Evolutionary conservation across 1,284 basidiomycete genomes (phyloP), one percentile per base, ranked within the genome.

Genomic region (Puccinia coronata): DNA sequence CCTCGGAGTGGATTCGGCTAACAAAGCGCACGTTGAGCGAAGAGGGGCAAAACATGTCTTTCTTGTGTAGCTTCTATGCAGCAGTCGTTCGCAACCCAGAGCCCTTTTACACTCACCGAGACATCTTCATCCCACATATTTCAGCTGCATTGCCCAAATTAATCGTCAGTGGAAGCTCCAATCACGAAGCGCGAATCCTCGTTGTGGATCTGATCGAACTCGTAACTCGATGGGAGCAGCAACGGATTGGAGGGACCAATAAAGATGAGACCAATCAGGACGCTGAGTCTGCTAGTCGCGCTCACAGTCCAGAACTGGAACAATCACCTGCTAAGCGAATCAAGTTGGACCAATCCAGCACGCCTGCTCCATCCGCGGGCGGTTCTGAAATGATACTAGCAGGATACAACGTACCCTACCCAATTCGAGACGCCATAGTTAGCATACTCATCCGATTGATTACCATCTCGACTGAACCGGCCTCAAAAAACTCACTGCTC

Each of bases 71-170:
- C 82, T 93, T 98, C 74, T 96, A 98, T 86, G 92, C 95, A 83
- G 90, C 99, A 80, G 92, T 99, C 79, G 92, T 95, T 82, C 93
- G 95, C 82, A 95, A 99, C 83, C 91, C 93, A 0, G 90, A 95
- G 80, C 89, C 98, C 6, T 99, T 99, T 88, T 99, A 93, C 88
- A 91, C 93, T 72, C 93, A 95, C 82, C 92, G 97, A 63, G 93
- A 94, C 20, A 88, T 98, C 47, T 99, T 99, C 86, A 91, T 99
- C n/a, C 93, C 95, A 0, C 93, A 97, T 85, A 95, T 99, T 87
- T 93, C 96, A 82, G 93, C 93, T 85, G 93, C 93, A 49, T 88
- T 99, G 82, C 90, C 90, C 78, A 96, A 95, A 87, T 89, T 99
- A 25, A 95, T 95, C 34, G 90, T 92, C 1, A 88, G 90, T 6